Base-by-base conservation (phyloP, 768 basidiomycete genomes). In the Lactarius indigo region DNA sequence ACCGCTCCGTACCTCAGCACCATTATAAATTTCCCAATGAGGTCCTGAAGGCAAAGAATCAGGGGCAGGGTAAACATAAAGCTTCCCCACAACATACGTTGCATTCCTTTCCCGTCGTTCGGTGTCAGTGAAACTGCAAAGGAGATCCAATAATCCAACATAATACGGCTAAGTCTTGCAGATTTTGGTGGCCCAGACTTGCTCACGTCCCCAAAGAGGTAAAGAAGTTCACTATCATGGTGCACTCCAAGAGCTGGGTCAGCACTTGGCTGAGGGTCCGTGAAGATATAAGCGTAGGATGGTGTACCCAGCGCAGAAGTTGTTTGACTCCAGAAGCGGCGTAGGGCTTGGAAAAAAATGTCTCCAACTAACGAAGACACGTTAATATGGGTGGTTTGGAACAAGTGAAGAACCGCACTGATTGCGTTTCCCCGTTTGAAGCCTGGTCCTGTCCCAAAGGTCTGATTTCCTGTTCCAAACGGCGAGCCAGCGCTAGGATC, bases 121-220 rank as follows among this genome's bases (percentile, higher is more conserved):
- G 81, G 81, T 35, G 78, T 75, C 30, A 82, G 71, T 30, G 78
- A 79, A 1, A 77, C 79, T 1, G 79, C 79, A 61, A 83, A 83
- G 0, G 81, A 82, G 23, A 83, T 71, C 81, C 81, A 82, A 55
- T 81, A 81, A 35, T 82, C 79, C 20, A 76, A 75, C 80, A 82
- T 81, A 18, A 69, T 13, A 5, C 59, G 70, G 54, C 80, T 80
- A 1, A 82, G 54, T 39, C 15, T 41, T 18, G 66, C 69, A 0
- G 64, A 20, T 3, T 59, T 62, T n/a, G 41, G 55, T 26, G 54
- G 30, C 41, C 30, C 61, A 56, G 28, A 69, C 37, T 28, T 20
- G n/a, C 30, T 33, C 47, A 41, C 9, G 41, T 55, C 41, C 5
- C 52, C 44, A 47, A 68, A 74, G 28, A 74, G 64, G 41, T 74